phyloP scores from a whole-genome alignment of 1,139 yeast species.

The Yamadazyma buinensis region DNA sequence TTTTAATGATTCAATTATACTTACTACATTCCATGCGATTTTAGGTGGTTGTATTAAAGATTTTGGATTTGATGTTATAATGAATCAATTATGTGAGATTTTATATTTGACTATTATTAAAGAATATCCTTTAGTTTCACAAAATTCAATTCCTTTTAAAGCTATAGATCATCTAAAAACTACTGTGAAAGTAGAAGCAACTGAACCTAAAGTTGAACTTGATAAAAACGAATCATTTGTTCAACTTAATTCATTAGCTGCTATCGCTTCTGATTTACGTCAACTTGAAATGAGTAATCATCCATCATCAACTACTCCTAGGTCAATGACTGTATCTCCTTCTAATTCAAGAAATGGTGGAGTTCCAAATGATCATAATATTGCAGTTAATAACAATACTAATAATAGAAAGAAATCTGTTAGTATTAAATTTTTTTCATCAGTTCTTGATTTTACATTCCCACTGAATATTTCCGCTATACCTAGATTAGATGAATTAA shows the following conservation, averaged over 20 bases:
- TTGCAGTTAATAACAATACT: not conserved
- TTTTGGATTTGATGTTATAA: constrained; percentile 69
- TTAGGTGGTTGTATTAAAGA: constrained; percentile 73
- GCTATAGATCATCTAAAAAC: constrained; percentile 10
- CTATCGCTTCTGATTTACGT: constrained; percentile 36
- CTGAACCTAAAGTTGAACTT: constrained; percentile 2
- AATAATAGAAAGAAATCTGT: constrained; percentile 20
- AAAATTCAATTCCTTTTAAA: constrained; percentile 32
- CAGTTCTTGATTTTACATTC: constrained; percentile 53
- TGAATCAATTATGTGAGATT: constrained; percentile 62
- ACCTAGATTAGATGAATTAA: constrained; percentile 62
- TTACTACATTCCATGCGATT: constrained; percentile 51
- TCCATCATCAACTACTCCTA: constrained; percentile 2
- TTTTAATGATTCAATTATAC: constrained; percentile 44
- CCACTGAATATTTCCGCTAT: constrained; percentile 60
- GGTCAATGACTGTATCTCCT: constrained; percentile 6
- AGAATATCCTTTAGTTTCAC: constrained; percentile 61
- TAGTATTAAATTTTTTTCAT: constrained; percentile 36
- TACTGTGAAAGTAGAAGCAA: not conserved
- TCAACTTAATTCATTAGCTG: constrained; percentile 33
- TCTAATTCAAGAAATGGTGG: not conserved
- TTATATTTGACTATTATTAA: constrained; percentile 58
- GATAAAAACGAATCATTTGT: constrained; percentile 14
- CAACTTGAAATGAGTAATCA: constrained; percentile 11
- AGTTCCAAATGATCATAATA: not conserved